Evolutionary conservation across 306 rosid species (phyloP), one percentile per base, ranked within the genome.

Genomic region (Benincasa hispida): DNA sequence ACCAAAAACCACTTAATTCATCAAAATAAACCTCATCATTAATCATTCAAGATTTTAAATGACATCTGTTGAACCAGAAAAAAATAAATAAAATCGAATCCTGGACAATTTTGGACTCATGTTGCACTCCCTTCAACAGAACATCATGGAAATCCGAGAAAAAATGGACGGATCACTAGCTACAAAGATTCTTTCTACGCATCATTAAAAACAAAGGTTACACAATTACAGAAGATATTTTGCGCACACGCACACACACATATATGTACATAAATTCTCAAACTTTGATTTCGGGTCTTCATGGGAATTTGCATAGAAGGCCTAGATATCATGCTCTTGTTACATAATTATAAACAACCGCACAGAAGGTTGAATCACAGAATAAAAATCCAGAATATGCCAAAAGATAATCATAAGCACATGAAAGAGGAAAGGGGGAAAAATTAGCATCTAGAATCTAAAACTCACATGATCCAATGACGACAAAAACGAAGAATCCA

Each of bases 401-500:
- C 35, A 22, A 14, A 41, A 41, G 11, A 41, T 67, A 67, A 5
- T 12, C 35, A 39, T 24, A 12, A 65, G 28, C 48, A 63, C 12
- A 61, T 10, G 27, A 37, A 37, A 35, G 34, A 68, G 54, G 9
- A 41, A 41, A 34, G 10, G 25, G n/a, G 2, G 34, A 68, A 24
- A 21, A 24, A 21, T 42, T 10, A 62, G 12, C 11, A 24, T 24
- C 6, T 3, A n/a, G 19, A 39, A 66, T 66, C 19, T 35, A 15
- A 27, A 24, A 48, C 93, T 85, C 85, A 94, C 99, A 95, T 81
- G 99, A 95, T 39, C 99, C 99, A 54, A 95, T 88, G 84, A 95
- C 98, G 77, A 95, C 99, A 72, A 95, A 95, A 55, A 95, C 22
- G 87, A 95, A 92, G 98, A 95, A 95, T 15, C 99, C 99, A 2